phyloP scores from a whole-genome alignment of 306 rosid genomes.

The Cicer bijugum region DNA sequence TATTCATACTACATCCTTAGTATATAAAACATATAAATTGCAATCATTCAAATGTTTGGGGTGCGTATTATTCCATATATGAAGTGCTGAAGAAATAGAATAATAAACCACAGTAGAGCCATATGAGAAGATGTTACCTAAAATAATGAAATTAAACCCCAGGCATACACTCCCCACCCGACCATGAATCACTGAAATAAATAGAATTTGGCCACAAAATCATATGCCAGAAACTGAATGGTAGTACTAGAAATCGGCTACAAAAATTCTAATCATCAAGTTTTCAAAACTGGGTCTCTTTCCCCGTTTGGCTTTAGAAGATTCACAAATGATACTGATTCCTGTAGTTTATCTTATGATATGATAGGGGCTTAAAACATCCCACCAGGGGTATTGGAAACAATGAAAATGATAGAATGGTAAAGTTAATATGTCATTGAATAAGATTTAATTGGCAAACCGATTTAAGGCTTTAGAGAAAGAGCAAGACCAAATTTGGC shows the following conservation, averaged over 20 bases:
- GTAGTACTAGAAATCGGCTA: constrained; percentile 38
- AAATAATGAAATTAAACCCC: constrained; percentile 11
- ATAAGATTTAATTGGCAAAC: constrained; percentile 34
- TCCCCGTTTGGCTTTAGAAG: constrained; percentile 50
- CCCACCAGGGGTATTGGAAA: constrained; percentile 46
- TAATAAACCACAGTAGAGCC: neutral
- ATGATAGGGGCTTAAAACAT: constrained; percentile 48
- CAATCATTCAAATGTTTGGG: neutral
- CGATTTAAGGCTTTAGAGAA: constrained; percentile 74
- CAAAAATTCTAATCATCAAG: constrained; percentile 44
- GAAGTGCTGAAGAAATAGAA: constrained; percentile 25
- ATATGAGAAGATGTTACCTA: neutral
- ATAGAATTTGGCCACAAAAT: constrained; percentile 32
- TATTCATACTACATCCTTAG: neutral
- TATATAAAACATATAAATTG: neutral
- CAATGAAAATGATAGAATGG: constrained; percentile 43
- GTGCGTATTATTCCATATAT: neutral
- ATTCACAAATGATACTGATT: constrained; percentile 49
- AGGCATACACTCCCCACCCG: constrained; percentile 29
- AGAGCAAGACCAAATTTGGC: constrained; percentile 87
- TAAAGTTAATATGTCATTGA: constrained; percentile 22
- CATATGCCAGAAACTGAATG: constrained; percentile 39
- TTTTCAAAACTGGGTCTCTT: constrained; percentile 63
- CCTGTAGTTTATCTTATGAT: constrained; percentile 49
- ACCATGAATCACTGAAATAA: constrained; percentile 24